Percentiles rank a stretch among this genome's conserved stretches.
These are phyloP conservation scores for Penicillium cataractarum DNA, from an alignment of 495 filamentous ascomycete species.

Conservation along the genomic window DNA sequence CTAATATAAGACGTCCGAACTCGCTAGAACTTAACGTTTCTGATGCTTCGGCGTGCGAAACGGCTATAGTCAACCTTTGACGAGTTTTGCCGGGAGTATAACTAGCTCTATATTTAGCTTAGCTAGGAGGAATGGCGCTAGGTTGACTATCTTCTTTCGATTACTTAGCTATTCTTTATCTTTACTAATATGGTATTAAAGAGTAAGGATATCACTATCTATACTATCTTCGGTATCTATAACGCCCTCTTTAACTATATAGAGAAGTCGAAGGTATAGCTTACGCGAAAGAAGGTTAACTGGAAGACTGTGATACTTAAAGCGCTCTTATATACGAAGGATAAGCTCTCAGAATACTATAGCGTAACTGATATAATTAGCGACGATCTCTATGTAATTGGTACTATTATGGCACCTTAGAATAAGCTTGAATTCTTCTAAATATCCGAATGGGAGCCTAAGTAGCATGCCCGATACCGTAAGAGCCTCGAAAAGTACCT, in stretches of 20 bases:
- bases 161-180: slow-evolving; percentile 18
- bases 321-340: slow-evolving; percentile 1
- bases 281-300: slow-evolving; percentile 4
- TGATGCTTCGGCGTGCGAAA: slow-evolving; percentile 24
- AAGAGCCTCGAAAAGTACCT: slow-evolving; percentile 7
- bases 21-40: background rate
- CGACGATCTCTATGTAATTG: slow-evolving; percentile 25
- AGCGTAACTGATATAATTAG: slow-evolving; percentile 8
- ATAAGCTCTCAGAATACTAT: slow-evolving; percentile 27
- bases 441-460: slow-evolving; percentile 15
- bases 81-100: slow-evolving; percentile 5
- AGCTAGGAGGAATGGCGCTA: slow-evolving; percentile 22
- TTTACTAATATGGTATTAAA: slow-evolving; percentile 17
- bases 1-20: slow-evolving; percentile 28
- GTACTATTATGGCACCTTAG: slow-evolving; percentile 20
- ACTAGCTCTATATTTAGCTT: slow-evolving; percentile 6
- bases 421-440: slow-evolving; percentile 31
- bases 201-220: slow-evolving; percentile 20
- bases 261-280: slow-evolving; percentile 4
- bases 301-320: slow-evolving; percentile 23
- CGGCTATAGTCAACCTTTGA: slow-evolving; percentile 16
- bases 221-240: slow-evolving; percentile 25
- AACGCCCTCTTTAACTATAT: slow-evolving; percentile 20
- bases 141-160: slow-evolving; percentile 27
- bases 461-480: background rate